Percentiles rank a stretch among this genome's conserved stretches.
phyloP scores from a whole-genome alignment of 2,329 filamentous ascomycete species.

The Seiridium unicorne region DNA sequence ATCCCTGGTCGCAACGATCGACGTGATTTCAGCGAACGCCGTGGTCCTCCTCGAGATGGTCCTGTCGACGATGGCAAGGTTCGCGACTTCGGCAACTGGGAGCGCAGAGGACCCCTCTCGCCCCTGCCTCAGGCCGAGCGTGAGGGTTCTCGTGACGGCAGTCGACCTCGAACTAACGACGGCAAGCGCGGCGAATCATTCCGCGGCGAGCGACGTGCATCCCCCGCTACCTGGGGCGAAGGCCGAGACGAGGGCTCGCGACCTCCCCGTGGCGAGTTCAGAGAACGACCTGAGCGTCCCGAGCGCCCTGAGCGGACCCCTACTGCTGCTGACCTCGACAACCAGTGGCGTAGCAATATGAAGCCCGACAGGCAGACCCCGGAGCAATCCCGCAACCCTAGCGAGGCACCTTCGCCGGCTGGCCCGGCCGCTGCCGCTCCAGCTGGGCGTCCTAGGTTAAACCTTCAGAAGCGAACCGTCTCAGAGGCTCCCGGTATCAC shows the following conservation, averaged over 20 bases:
- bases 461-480: slow-evolving; percentile 88
- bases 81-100: slow-evolving; percentile 87
- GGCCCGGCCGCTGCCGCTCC: slow-evolving; percentile 48
- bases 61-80: slow-evolving; percentile 72
- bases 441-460: slow-evolving; percentile 73
- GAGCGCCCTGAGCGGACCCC: slow-evolving; percentile 64
- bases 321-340: slow-evolving; percentile 89
- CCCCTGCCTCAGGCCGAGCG: slow-evolving; percentile 59
- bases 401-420: slow-evolving; percentile 73
- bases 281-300: slow-evolving; percentile 55
- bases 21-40: slow-evolving; percentile 25
- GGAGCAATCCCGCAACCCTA: slow-evolving; percentile 29
- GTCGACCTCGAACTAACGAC: slow-evolving; percentile 54
- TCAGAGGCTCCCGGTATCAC: slow-evolving; percentile 62
- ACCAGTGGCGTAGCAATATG: slow-evolving; percentile 91
- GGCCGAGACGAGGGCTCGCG: slow-evolving; percentile 74
- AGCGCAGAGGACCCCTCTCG: slow-evolving; percentile 87
- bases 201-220: slow-evolving; percentile 62
- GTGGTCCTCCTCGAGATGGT: slow-evolving; percentile 63
- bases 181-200: slow-evolving; percentile 57
- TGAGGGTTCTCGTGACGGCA: slow-evolving; percentile 50
- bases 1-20: slow-evolving; percentile 44
- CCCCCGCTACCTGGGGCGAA: slow-evolving; percentile 76
- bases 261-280: slow-evolving; percentile 70
- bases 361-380: slow-evolving; percentile 60